Percentiles rank a stretch among this genome's conserved stretches.
Evolutionary conservation across 148 eudicot genomes (phyloP).

Genomic region (Silene latifolia): DNA sequence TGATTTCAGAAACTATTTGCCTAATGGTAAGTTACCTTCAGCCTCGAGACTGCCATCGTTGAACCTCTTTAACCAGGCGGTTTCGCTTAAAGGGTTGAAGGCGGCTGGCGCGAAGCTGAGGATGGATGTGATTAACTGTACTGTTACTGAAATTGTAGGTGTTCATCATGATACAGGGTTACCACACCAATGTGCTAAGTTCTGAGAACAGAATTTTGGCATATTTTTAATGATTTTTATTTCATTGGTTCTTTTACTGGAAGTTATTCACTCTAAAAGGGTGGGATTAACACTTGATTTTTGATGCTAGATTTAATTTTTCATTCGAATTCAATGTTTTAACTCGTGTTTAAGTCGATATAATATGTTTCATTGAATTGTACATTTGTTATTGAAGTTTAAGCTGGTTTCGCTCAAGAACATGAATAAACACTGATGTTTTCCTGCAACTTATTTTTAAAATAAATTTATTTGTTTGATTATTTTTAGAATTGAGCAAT

Average conservation of each 20-base stretch:
- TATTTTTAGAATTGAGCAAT: too few relatives aligned
- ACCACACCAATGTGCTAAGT: conserved; percentile 61
- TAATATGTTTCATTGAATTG: too few relatives aligned
- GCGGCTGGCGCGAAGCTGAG: conserved; percentile 82
- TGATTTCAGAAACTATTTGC: conserved; percentile 60
- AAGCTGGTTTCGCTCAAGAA: too few relatives aligned
- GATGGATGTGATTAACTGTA: conserved; percentile 77
- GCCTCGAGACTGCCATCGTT: conserved; percentile 77
- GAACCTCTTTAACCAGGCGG: conserved; percentile 81
- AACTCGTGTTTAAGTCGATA: too few relatives aligned
- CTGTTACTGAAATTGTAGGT: conserved; percentile 42
- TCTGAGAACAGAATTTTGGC: conserved; percentile 37
- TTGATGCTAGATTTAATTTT: background rate
- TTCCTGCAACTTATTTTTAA: background rate
- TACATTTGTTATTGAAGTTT: background rate
- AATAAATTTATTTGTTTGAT: too few relatives aligned
- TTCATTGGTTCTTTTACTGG: conserved; percentile 12
- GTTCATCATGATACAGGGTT: conserved; percentile 74
- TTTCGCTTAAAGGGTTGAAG: conserved; percentile 79
- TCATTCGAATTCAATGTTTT: background rate
- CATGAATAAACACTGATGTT: background rate
- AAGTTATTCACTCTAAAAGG: conserved; percentile 9
- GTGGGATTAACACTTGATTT: conserved; percentile 17
- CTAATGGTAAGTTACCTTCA: conserved; percentile 77
- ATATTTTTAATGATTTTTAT: conserved; percentile 19